A percentile compares a stretch with the other conserved stretches of the same genome.
Evolutionary conservation across 108 stramenopile genomes (phyloP).

Genomic region (Bacterosira constricta): DNA sequence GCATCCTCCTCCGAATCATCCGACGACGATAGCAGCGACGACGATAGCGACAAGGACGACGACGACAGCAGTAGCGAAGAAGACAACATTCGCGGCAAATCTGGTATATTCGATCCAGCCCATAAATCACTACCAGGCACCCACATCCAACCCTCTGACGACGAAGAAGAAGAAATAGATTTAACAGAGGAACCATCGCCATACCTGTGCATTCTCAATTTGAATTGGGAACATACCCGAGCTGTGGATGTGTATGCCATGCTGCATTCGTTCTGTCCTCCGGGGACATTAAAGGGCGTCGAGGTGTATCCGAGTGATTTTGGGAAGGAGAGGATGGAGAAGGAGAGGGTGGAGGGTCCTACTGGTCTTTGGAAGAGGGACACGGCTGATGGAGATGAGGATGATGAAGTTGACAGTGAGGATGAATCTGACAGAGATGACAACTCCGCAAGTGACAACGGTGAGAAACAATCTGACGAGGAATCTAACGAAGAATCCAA

Average conservation of each 20-base stretch:
- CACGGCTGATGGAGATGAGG: conserved; percentile 31
- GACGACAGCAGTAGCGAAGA: no score
- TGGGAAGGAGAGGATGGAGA: conserved; percentile 87
- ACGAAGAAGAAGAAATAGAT: conserved; percentile 60
- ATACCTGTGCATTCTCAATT: conserved; percentile 82
- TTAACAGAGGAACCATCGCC: conserved; percentile 61
- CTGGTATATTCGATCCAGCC: conserved; percentile 78
- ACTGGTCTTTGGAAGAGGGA: conserved; percentile 72
- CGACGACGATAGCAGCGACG: conserved; percentile 31
- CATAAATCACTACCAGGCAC: conserved; percentile 37
- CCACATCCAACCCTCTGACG: conserved; percentile 32
- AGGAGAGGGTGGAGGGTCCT: conserved; percentile 84
- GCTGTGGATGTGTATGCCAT: conserved; percentile 90
- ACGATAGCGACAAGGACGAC: conserved; percentile 38
- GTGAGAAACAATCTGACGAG: conserved; percentile 7
- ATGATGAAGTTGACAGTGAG: conserved; percentile 13
- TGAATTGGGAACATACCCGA: conserved; percentile 92
- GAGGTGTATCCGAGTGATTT: conserved; percentile 89
- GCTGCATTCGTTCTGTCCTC: conserved; percentile 84
- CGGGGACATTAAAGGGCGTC: conserved; percentile 74
- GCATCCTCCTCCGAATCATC: conserved; percentile 69
- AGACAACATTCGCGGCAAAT: conserved; percentile 67
- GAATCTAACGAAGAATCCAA: conserved; percentile 2
- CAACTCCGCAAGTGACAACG: not conserved
- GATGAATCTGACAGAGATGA: conserved; percentile 4